Evolutionary conservation across 2,329 filamentous ascomycete genomes (phyloP), one percentile per base, ranked within the genome.

Genomic region (Trichoderma sp.): DNA sequence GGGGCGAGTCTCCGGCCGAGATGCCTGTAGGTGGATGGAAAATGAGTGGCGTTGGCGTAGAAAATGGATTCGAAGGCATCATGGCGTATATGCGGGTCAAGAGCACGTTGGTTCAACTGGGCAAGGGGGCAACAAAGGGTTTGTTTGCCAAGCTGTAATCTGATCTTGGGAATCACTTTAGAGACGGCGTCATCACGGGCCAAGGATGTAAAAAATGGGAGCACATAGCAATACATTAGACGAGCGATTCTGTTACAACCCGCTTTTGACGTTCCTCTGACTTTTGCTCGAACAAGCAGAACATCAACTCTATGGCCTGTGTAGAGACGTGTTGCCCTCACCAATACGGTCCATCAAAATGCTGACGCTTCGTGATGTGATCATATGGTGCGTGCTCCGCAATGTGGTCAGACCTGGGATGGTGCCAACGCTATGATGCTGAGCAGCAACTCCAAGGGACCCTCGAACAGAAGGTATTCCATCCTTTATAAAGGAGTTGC

Each of bases 21-120:
- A 97, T 97, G 94, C 92, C 92, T 3, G 94, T 97, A 0, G 94
- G 94, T 11, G 94, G 94, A 0, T 97, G 94, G 94, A 97, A 97
- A 85, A 87, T 92, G 86, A 97, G 93, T 79, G 94, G 94, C 39
- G 83, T 97, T 11, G 94, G 94, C 0, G 90, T 97, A 2, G 94
- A 97, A 85, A 97, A 97, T 80, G 94, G 94, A 4, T 85, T 90
- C 72, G 89, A 88, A 76, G 94, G 94, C 0, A 86, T 97, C 68
- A 91, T 92, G 80, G 91, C 92, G 4, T 97, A 94, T 91, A 88
- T 94, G 67, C 86, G 90, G 82, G 96, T 95, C 76, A 97, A 96
- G 86, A 97, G 93, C 81, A 97, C 93, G 2, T 81, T 97, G 34
- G 91, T 97, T 3, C 94, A 97, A 80, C 92, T 95, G 86, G 89